phyloP scores from a whole-genome alignment of 2,329 filamentous ascomycete genomes.

The Alternaria panax region DNA sequence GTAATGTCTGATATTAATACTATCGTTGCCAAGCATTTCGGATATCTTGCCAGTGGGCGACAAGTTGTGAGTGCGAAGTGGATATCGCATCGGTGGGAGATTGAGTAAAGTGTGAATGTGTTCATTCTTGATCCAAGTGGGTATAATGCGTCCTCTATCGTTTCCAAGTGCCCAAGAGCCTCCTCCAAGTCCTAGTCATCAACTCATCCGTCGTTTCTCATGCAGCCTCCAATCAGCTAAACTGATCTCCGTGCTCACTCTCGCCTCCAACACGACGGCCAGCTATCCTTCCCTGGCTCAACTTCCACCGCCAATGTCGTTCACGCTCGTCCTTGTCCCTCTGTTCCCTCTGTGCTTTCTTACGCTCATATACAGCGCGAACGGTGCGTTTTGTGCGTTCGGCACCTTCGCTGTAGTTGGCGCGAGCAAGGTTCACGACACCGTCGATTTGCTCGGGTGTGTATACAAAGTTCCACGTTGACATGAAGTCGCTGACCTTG shows the following conservation, averaged over 20 bases:
- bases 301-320: constrained; percentile 45
- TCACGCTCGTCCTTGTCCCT: constrained; percentile 54
- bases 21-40: not conserved
- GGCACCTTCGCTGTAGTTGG: constrained; percentile 85
- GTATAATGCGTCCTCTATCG: constrained; percentile 13
- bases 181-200: not conserved
- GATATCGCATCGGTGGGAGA: not conserved
- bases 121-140: constrained; percentile 22
- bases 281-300: constrained; percentile 58
- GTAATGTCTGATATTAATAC: not conserved
- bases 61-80: too few species aligned
- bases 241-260: constrained; percentile 67
- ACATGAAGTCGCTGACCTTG: constrained; percentile 81
- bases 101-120: not conserved
- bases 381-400: constrained; percentile 81
- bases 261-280: constrained; percentile 65
- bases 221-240: constrained; percentile 52
- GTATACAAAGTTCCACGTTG: constrained; percentile 98
- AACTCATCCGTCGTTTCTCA: not conserved
- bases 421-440: constrained; percentile 80
- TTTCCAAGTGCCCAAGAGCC: not conserved
- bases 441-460: constrained; percentile 87
- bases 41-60: too few species aligned
- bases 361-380: constrained; percentile 89
- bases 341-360: constrained; percentile 73